Base-by-base conservation (phyloP, 2,329 filamentous ascomycete genomes). In the Cryphonectria carpinicola region DNA sequence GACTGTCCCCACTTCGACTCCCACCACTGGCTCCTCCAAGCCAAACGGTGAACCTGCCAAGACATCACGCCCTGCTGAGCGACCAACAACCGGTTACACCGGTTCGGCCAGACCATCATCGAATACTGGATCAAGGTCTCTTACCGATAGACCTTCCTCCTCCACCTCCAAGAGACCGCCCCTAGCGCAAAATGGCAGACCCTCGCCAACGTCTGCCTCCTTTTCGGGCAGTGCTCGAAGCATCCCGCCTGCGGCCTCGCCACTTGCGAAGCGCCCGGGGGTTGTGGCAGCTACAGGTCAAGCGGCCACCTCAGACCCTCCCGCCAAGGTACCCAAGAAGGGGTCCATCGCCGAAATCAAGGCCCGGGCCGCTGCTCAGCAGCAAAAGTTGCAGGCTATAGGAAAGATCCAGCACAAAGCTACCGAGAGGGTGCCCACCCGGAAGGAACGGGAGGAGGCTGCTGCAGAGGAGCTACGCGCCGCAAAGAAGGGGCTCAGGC, bases 371-470 rank as follows among this genome's bases (percentile, higher is more conserved):
- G 89, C 92, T 76, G 88, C 88, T 72, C 90, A 88, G 17, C 88
- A 92, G 76, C 84, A 83, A 54, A 83, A 82, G 56, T 87, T 88
- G 82, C 86, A 84, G n/a, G 86, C 87, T 74, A 85, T 91, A 35
- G 91, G 91, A 69, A 89, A 89, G 75, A 93, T 94, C 74, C 92
- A 93, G 77, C 91, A 94, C 79, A 93, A 93, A 78, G 85, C 90
- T 28, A 87, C 90, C 1, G 91, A 92, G 75, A 91, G 89, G 76
- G 80, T 86, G n/a, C 81, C 86, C 8, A 84, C 81, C 72, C 91
- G 85, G 78, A 85, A 84, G 71, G 85, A 89, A 72, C 85, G 87
- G 39, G 81, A 84, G 71, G 80, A 81, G 32, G 73, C 80, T 37
- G 84, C 84, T 74, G 80, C 82, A 39, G 85, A 86, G 63, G 84